These are phyloP conservation scores for Orbilia oligospora DNA, from an alignment of 2,329 filamentous ascomycete genomes.

Conservation along the genomic window DNA sequence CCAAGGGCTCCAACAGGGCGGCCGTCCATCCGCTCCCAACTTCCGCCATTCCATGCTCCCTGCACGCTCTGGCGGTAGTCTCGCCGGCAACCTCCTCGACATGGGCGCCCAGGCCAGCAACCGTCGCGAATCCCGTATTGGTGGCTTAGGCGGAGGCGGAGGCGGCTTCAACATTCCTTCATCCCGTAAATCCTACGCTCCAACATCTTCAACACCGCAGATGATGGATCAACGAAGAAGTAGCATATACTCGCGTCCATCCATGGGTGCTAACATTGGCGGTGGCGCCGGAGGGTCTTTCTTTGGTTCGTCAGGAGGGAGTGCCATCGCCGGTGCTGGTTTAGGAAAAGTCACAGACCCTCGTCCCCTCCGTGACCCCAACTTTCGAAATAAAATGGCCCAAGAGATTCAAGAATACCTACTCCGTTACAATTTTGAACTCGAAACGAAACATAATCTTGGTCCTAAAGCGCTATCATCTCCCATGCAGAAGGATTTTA, in stretches of 20 bases:
- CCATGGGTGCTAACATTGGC: slow-evolving; percentile 74
- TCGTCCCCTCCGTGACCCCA: slow-evolving; percentile 83
- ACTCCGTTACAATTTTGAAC: slow-evolving; percentile 92
- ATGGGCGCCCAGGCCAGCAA: slow-evolving; percentile 86
- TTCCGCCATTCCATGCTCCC: slow-evolving; percentile 61
- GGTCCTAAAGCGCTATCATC: slow-evolving; percentile 91
- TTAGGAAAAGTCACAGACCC: slow-evolving; percentile 75
- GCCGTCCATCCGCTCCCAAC: slow-evolving; percentile 69
- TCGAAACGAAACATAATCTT: slow-evolving; percentile 96
- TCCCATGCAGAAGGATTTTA: slow-evolving; percentile 98
- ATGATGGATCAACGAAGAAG: slow-evolving; percentile 77
- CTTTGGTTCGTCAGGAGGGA: slow-evolving; percentile 82
- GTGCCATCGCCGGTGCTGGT: slow-evolving; percentile 76
- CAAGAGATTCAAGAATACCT: slow-evolving; percentile 94
- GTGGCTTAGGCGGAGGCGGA: slow-evolving; percentile 7
- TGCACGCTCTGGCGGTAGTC: slow-evolving; percentile 50
- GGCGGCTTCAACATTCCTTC: slow-evolving; percentile 77
- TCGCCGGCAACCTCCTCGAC: slow-evolving; percentile 78
- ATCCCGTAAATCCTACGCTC: slow-evolving; percentile 79
- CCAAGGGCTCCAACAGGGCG: slow-evolving; percentile 74
- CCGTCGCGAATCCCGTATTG: slow-evolving; percentile 71
- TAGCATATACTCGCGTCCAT: slow-evolving; percentile 85
- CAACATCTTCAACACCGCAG: slow-evolving; percentile 72
- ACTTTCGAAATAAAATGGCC: slow-evolving; percentile 84
- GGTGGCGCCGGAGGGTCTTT: slow-evolving; percentile 80